These are phyloP conservation scores for Nicotiana knightiana DNA, from an alignment of 257 asterid genomes.

Conservation along the genomic window DNA sequence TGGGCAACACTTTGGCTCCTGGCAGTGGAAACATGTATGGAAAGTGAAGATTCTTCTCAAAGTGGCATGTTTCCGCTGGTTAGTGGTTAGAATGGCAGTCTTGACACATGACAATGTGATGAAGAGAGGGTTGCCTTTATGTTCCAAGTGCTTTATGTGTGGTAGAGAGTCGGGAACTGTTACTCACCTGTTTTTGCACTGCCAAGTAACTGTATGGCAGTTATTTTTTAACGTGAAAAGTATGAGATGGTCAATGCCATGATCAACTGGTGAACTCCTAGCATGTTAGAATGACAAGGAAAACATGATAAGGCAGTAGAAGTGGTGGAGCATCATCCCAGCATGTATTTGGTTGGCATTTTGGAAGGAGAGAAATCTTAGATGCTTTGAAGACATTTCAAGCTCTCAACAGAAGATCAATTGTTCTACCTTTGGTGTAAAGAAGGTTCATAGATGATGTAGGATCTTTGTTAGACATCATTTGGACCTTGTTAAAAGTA, in stretches of 20 bases:
- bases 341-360: neutral
- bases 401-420: neutral
- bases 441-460: conserved; percentile 2
- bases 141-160: too few species aligned
- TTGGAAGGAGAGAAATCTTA: neutral
- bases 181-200: too few species aligned
- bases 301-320: too few species aligned
- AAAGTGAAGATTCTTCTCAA: neutral
- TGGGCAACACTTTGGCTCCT: neutral
- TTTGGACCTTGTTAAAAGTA: neutral
- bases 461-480: neutral
- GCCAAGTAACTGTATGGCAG: too few species aligned
- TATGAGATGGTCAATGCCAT: too few species aligned
- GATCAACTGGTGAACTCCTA: too few species aligned
- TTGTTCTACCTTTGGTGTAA: neutral
- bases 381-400: neutral
- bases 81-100: neutral
- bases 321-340: too few species aligned
- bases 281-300: too few species aligned
- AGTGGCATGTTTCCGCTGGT: neutral
- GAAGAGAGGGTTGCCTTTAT: neutral
- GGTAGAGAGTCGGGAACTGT: too few species aligned
- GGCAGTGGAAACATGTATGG: neutral
- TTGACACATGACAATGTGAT: neutral
- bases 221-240: too few species aligned